These are phyloP conservation scores for Metschnikowia shivogae DNA, from an alignment of 805 yeast genomes.

Conservation along the genomic window DNA sequence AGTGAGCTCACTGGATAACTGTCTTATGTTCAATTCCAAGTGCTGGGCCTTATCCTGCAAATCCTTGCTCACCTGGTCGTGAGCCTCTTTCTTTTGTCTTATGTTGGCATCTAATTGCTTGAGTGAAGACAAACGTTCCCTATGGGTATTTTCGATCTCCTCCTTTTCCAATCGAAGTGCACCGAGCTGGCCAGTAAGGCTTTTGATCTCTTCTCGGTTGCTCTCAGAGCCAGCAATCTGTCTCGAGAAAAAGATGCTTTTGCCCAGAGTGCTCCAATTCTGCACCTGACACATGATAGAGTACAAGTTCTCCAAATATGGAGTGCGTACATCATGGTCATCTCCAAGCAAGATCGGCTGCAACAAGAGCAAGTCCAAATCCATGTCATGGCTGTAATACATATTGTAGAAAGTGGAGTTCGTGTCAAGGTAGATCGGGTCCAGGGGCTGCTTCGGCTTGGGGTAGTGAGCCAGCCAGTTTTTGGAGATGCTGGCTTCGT, in stretches of 20 bases:
- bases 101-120: conserved; percentile 23
- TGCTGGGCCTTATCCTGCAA: conserved; percentile 3
- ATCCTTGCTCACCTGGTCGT: conserved; percentile 8
- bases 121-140: conserved; percentile 20
- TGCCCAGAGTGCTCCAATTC: conserved; percentile 36
- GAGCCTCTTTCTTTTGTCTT: conserved; percentile 14
- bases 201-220: conserved; percentile 20
- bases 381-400: conserved; percentile 46
- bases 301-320: conserved; percentile 83
- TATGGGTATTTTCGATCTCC: conserved; percentile 16
- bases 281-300: conserved; percentile 67
- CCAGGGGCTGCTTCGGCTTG: conserved; percentile 11
- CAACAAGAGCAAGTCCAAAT: conserved; percentile 70
- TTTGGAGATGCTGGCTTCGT: conserved; percentile 54
- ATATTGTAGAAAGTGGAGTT: conserved; percentile 64
- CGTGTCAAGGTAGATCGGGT: conserved; percentile 24
- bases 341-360: conserved; percentile 91
- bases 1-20: conserved; percentile 8
- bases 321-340: conserved; percentile 80
- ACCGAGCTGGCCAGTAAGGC: conserved; percentile 20
- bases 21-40: conserved; percentile 14
- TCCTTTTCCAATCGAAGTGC: conserved; percentile 16
- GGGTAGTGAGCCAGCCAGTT: conserved; percentile 50
- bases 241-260: conserved; percentile 31
- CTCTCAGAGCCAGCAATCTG: conserved; percentile 18